Base-by-base conservation (phyloP, 2,329 filamentous ascomycete species). In the Diaporthe ampelina region DNA sequence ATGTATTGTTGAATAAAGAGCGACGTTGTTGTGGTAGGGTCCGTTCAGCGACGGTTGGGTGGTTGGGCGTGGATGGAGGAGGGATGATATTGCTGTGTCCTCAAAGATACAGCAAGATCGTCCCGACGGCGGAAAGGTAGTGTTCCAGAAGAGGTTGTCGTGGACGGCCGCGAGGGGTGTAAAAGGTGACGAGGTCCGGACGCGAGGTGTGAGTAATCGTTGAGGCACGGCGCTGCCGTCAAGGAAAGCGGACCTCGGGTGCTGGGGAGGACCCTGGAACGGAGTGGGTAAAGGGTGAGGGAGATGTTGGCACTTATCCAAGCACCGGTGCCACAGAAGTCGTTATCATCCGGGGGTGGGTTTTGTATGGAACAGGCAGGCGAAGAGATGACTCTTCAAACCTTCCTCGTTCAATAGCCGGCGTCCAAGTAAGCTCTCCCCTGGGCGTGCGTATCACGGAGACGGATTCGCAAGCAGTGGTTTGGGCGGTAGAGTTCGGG, bases 311-410 rank as follows among this genome's bases (percentile, higher is more conserved):
- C 76, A 78, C 77, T 79, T 80, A 83, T 80, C 78, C 79, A 80
- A 84, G 81, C 81, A 82, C 80, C 82, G 83, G 81, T 80, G 79
- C 77, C 77, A 79, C 81, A 80, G 79, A 78, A 77, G 77, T 80
- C 79, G 82, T 83, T 80, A 82, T 82, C 85, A 86, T 86, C 81
- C 83, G 84, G 80, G 78, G 77, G 74, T 77, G 74, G 72, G 77
- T 79, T 80, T 78, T 85, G 81, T 78, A 80, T 79, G 78, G 82
- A 84, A 84, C 80, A 84, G 82, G 83, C 80, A 81, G 82, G 83
- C 79, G 82, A 85, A 87, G 84, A 85, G 84, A 83, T 86, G 82
- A 87, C 86, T 88, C 86, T 84, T 85, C 82, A 76, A 40, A 77
- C 81, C 81, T 79, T 75, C 81, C 81, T 80, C 80, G 81, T 81